Evolutionary conservation across 75 land plant genomes (phyloP), one percentile per base, ranked within the genome.

Genomic region (Selaginella moellendorffii): DNA sequence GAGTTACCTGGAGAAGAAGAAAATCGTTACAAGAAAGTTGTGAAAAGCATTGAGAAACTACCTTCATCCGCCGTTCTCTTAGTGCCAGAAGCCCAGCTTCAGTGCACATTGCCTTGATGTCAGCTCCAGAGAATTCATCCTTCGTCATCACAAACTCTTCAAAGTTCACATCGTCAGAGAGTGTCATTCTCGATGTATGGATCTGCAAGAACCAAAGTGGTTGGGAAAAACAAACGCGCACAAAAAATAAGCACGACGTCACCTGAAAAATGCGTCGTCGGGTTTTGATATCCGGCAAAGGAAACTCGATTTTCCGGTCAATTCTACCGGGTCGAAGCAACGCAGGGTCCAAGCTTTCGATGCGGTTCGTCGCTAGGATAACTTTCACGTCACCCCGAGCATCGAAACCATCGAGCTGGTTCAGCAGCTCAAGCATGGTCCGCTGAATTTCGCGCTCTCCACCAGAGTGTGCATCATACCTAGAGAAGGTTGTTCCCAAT

Each of bases 111-210:
- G 92, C 92, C 72, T 87, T 87, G 31, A 87, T 87, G 69, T 87
- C 89, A 54, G 92, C 92, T 52, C 92, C 92, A 29, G 92, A 87
- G 61, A 87, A 85, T 61, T 87, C 92, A 71, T 87, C 92, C 56
- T 87, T 87, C 0, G 92, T 87, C 92, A 87, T 87, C 26, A 87
- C 92, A 72, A 87, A 87, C 54, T 87, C 92, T 71, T 88, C 92
- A 19, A 88, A 67, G 67, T 85, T 88, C 2, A 88, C 92, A 80
- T 88, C 92, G 51, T 88, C 92, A 0, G 92, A 81, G 60, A 88
- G 65, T 14, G 92, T 88, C 92, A 88, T 88, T 65, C 80, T 85
- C 69, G 92, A 67, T 36, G 92, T 88, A 65, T 88, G 92, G 21
- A 88, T 88, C 92, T 79, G 63, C 61, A 74, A 14, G 20, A 18